Evolutionary conservation across 164 flowering plant species (phyloP).

Genomic region (Cinnamomum micranthum): DNA sequence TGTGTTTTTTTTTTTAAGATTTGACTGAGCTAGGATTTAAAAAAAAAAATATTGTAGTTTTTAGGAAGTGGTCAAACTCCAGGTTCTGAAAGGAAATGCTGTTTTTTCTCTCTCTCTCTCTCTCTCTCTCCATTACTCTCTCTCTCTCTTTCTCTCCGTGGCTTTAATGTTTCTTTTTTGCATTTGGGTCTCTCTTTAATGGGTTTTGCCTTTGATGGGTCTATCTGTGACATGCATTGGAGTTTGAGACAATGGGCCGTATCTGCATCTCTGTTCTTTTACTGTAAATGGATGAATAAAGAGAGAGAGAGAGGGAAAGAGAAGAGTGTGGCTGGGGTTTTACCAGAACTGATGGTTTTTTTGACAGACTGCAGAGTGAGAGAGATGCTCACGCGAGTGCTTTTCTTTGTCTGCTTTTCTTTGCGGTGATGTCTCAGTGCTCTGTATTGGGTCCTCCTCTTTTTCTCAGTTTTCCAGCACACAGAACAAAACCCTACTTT

Average conservation of each 20-base stretch:
- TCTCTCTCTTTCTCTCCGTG: neutral
- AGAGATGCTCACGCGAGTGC: constrained; percentile 7
- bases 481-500: neutral
- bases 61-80: neutral
- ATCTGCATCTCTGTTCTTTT: neutral
- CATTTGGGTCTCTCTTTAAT: neutral
- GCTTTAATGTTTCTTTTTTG: no score
- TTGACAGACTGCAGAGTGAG: neutral
- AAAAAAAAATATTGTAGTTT: no score
- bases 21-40: neutral
- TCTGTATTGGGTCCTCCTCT: neutral
- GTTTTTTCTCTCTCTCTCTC: neutral
- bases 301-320: neutral
- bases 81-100: neutral
- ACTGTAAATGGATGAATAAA: neutral
- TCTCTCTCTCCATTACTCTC: no score
- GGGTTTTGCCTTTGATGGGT: neutral
- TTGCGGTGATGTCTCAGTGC: neutral
- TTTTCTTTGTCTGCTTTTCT: neutral
- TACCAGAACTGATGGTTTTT: neutral
- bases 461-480: neutral
- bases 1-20: no score
- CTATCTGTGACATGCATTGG: neutral
- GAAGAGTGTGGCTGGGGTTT: constrained; percentile 2
- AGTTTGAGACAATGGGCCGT: neutral